phyloP scores from a whole-genome alignment of 345 rosid species.

The Kandelia obovata region DNA sequence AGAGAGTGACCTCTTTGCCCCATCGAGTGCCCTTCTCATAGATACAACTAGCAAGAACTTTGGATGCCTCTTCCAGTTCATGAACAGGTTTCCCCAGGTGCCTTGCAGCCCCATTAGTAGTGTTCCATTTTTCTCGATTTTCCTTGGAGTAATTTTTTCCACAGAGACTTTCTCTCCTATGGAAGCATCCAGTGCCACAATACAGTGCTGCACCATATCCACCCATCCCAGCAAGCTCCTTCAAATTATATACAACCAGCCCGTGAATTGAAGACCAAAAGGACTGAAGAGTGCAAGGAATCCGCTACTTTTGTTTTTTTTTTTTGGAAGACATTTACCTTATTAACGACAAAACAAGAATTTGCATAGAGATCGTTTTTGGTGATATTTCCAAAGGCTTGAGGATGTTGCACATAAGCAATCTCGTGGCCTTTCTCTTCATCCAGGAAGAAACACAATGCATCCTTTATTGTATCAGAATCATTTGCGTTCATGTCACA shows the following conservation, averaged over 20 bases:
- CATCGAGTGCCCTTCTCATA: conserved; percentile 38
- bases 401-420: conserved; percentile 42
- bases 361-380: conserved; percentile 34
- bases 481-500: conserved; percentile 83
- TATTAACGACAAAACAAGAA: background rate
- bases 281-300: background rate
- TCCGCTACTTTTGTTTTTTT: too few species aligned
- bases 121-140: background rate
- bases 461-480: conserved; percentile 51
- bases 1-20: conserved; percentile 46
- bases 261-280: background rate
- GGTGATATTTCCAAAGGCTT: conserved; percentile 29
- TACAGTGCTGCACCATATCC: conserved; percentile 28
- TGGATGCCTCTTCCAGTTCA: conserved; percentile 33
- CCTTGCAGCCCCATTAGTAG: background rate
- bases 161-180: conserved; percentile 31
- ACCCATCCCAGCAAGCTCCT: conserved; percentile 30
- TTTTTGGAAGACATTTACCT: conserved; percentile 19
- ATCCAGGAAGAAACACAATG: conserved; percentile 65
- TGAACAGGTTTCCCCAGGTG: conserved; percentile 5
- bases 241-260: background rate
- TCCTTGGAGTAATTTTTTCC: conserved; percentile 25
- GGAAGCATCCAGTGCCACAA: conserved; percentile 41
- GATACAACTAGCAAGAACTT: conserved; percentile 31
- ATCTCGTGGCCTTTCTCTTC: conserved; percentile 37